These are phyloP conservation scores for Parietichytrium sp. DNA, from an alignment of 108 stramenopile genomes.

Conservation along the genomic window DNA sequence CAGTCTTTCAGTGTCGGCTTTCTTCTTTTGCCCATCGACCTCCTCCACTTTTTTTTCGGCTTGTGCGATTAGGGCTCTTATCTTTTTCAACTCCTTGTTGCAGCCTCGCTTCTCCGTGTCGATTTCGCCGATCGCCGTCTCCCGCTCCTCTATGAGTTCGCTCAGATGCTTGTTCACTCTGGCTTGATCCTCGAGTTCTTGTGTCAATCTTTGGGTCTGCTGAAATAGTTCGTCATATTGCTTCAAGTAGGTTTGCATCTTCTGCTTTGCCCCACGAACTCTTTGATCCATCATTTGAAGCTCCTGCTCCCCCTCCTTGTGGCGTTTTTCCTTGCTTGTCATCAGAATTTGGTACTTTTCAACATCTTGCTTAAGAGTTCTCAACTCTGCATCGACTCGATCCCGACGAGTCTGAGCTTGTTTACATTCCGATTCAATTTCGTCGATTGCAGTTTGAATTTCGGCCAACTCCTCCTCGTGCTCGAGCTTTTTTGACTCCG, in stretches of 20 bases:
- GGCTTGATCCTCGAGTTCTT: not conserved
- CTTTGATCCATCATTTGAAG: not conserved
- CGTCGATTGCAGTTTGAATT: slow-evolving; percentile 43
- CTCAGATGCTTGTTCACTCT: not conserved
- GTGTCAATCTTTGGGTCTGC: not conserved
- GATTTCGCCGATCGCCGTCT: slow-evolving; percentile 24
- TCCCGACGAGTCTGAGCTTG: not conserved
- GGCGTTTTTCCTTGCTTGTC: slow-evolving; percentile 45
- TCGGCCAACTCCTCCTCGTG: slow-evolving; percentile 31
- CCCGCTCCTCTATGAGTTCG: not conserved
- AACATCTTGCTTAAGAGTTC: slow-evolving; percentile 33
- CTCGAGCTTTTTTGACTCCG: slow-evolving; percentile 49
- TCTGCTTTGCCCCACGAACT: not conserved
- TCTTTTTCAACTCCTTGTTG: slow-evolving; percentile 5
- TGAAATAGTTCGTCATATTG: not conserved
- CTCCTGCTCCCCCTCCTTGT: slow-evolving; percentile 41
- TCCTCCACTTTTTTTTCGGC: not conserved
- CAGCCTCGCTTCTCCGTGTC: not conserved
- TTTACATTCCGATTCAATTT: slow-evolving; percentile 42
- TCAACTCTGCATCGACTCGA: not conserved
- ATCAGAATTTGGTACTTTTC: slow-evolving; percentile 37
- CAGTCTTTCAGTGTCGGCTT: not conserved
- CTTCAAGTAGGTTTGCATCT: not conserved
- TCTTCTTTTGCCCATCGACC: not conserved
- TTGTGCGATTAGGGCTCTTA: not conserved